Base-by-base conservation (phyloP, 257 asterid genomes). In the Verbena officinalis region DNA sequence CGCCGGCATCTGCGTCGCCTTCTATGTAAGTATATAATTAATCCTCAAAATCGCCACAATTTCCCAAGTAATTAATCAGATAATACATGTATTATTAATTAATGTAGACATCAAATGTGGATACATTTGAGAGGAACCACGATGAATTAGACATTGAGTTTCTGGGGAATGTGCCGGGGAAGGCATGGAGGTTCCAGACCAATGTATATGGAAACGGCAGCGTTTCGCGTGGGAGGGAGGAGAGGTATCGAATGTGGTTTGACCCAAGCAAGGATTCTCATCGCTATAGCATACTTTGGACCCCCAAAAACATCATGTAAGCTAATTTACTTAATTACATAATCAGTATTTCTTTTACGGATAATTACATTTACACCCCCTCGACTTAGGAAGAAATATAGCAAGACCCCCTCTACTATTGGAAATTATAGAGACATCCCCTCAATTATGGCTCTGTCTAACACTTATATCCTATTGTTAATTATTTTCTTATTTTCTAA, bases 91-190 rank as follows among this genome's bases (percentile, higher is more conserved):
- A 13, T 22, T 65, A 11, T 36, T 30, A 30, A 7, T 36, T 36
- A 36, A 4, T 70, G 54, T 24, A 89, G 96, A 82, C 90, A 68
- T 89, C 96, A 48, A 89, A 89, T 59, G 86, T 67, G 45, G 95
- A 86, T 66, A 84, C 80, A 31, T 89, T 86, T 69, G 95, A 86
- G 78, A 86, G 52, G 82, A 89, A 86, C 69, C 96, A 89, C 51
- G 96, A 89, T 43, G 96, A 89, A 77, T 65, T 89, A 67, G 96
- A 86, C 68, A 73, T 89, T 0, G 96, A 89, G 74, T 89, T 89
- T 59, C 23, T 89, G 71, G 96, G 96, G 9, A 86, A 89, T n/a
- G 75, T 80, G 16, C 65, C 75, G 11, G 96, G 90, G 21, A 75
- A 77, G 21, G 85, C 95, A 30, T 89, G 96, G 96, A 84, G 92